Base-by-base conservation (phyloP, 805 yeast species). In the Aciculoconidium aculeatum region DNA sequence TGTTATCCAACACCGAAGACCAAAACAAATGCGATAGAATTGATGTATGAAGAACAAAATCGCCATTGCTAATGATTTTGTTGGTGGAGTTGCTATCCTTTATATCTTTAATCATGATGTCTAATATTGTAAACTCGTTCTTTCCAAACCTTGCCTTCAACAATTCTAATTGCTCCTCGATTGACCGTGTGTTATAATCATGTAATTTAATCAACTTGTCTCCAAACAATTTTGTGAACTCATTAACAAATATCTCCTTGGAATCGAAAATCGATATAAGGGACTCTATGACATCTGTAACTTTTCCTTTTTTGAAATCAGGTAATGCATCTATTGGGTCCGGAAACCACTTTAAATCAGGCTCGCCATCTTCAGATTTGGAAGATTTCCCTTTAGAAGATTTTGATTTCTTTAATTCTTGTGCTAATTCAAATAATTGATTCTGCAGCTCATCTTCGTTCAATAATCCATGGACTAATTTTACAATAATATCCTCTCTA, bases 261-360 rank as follows among this genome's bases (percentile, higher is more conserved):
- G 77, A 68, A 27, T 83, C 90, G 53, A 76, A 81, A 1, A 86
- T 72, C 1, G 88, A 75, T 2, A 82, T 65, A 17, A 86, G 59
- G 0, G 85, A 72, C 39, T 77, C 86, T 13, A 86, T 75, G 4
- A 78, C 70, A 45, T 84, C 94, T 23, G 73, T 70, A 13, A 70
- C 75, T 25, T 68, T 65, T 7, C 67, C 69, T 36, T 74, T 72
- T 25, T 72, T 69, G 57, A 82, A 86, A 51, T 85, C 94, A 0
- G 88, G 84, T n/a, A 87, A 69, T 0, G 95, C 94, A 56, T 86
- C 95, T 10, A 83, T 69, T 0, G 95, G 95, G 42, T 84, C 94
- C 0, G 95, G 95, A 6, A 53, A 51, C 95, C 95, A 85, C 26
- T 70, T 60, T 3, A 75, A 45, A 39, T 71, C 77, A 7, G 60